These are phyloP conservation scores for Davidsoniella virescens DNA, from an alignment of 2,329 filamentous ascomycete species.

Conservation along the genomic window DNA sequence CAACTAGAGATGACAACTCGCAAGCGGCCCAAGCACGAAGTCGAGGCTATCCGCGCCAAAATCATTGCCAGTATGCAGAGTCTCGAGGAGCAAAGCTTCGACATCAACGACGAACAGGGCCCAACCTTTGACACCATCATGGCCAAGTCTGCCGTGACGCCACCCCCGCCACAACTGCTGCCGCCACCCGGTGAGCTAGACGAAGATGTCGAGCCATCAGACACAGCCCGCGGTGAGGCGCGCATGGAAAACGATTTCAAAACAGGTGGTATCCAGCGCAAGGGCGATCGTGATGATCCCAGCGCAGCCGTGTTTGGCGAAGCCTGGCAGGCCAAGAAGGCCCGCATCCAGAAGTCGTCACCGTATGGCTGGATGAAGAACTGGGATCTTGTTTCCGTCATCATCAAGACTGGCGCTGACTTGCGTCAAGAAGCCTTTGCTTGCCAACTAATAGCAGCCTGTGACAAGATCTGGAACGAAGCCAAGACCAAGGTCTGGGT, in stretches of 20 bases:
- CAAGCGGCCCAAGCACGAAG: conserved; percentile 64
- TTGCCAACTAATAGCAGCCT: conserved; percentile 68
- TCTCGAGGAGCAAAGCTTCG: conserved; percentile 71
- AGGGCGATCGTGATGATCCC: conserved; percentile 70
- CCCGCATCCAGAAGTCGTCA: conserved; percentile 67
- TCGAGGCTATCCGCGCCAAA: conserved; percentile 68
- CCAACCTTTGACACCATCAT: conserved; percentile 75
- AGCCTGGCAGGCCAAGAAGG: conserved; percentile 70
- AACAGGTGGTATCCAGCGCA: conserved; percentile 65
- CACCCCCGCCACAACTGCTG: conserved; percentile 19
- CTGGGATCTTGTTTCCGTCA: conserved; percentile 75
- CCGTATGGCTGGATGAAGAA: conserved; percentile 83
- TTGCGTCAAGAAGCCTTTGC: conserved; percentile 74
- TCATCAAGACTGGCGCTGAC: conserved; percentile 74
- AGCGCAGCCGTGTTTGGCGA: conserved; percentile 77
- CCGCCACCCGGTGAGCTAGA: conserved; percentile 6
- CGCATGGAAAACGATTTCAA: conserved; percentile 84
- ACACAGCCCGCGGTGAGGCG: conserved; percentile 49
- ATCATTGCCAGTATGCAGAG: conserved; percentile 86
- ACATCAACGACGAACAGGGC: conserved; percentile 51
- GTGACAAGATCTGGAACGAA: conserved; percentile 67
- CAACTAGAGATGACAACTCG: conserved; percentile 67
- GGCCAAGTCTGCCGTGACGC: conserved; percentile 46
- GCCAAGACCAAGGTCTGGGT: conserved; percentile 68
- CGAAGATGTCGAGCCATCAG: conserved; percentile 22